Base-by-base conservation (phyloP, 139 green algal species). In the Monoraphidium neglectum region DNA sequence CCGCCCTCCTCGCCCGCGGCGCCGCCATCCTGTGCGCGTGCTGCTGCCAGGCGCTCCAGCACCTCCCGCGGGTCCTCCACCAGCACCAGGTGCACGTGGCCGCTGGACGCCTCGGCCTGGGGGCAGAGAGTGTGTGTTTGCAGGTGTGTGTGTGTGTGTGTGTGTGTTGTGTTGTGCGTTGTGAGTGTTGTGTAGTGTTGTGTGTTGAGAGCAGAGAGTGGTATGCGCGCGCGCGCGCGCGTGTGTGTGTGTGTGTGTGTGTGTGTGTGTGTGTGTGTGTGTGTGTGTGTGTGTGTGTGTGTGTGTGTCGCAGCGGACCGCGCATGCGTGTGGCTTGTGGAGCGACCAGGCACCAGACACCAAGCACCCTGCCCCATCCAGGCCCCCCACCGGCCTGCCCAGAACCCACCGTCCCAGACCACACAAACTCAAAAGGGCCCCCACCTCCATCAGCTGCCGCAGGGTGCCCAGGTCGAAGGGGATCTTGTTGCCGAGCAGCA, bases 401-500 rank as follows among this genome's bases (percentile, higher is more conserved):
- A 59, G 16, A 18, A 18, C 49, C 49, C 18, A 18, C 16, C 16
- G n/a, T n/a, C 32, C 62, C 30, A 38, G 60, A 10, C 32, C 3
- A 12, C 46, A 43, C 5, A 59, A 8, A 40, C 16, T 24, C 63
- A 57, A 38, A 5, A 54, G 2, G 26, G 26, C 1, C 33, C 59
- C 26, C 74, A 74, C 74, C 65, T 72, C 47, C 47, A 79, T 71
- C 21, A 80, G 54, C 30, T n/a, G 26, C 10, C 68, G 57, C 37
- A 80, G 75, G 3, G 75, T 80, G n/a, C 1, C 10, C 3, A 75
- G 66, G 1, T 40, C 75, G 60, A 80, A 80, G 28, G 75, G 75
- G 10, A 49, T 74, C 56, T 80, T 80, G 66, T 80, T 80, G 38
- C 75, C 75, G 32, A 75, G 65, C 53, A 80, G 63, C 28, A 43